Conservation (phyloP, 1,139 yeast genomes). For the Wickerhamomyces sp. region DNA sequence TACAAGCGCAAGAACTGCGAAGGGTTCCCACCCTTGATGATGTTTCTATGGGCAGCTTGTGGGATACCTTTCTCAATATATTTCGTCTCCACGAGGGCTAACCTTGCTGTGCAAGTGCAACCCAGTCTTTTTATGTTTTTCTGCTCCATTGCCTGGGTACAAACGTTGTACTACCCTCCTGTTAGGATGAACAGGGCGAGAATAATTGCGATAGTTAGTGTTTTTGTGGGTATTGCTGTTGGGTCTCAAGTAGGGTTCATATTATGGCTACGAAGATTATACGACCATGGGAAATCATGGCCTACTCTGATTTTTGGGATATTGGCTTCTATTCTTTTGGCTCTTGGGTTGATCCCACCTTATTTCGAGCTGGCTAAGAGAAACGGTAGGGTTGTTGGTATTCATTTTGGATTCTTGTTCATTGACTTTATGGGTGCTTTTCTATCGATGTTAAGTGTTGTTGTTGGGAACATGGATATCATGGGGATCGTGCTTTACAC, state of each 20-base stretch:
- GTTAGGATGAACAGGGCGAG: conserved; percentile 34
- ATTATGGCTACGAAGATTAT: conserved; percentile 62
- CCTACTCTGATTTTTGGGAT: conserved; percentile 78
- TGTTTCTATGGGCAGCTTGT: conserved; percentile 78
- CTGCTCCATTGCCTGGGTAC: conserved; percentile 65
- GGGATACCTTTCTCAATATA: conserved; percentile 84
- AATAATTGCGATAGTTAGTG: conserved; percentile 33
- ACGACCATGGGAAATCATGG: conserved; percentile 51
- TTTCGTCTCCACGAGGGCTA: conserved; percentile 66
- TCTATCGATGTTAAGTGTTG: conserved; percentile 62
- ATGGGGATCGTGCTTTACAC: conserved; percentile 76
- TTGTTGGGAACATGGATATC: conserved; percentile 57
- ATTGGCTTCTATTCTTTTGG: conserved; percentile 70
- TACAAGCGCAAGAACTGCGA: conserved; percentile 72
- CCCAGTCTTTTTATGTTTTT: conserved; percentile 81
- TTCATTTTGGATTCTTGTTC: conserved; percentile 74
- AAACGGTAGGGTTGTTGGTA: conserved; percentile 80
- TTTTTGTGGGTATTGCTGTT: conserved; percentile 42
- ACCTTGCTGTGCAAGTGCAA: conserved; percentile 76
- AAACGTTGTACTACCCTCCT: conserved; percentile 81
- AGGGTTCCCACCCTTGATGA: conserved; percentile 81
- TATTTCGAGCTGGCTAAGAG: conserved; percentile 80
- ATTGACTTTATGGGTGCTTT: conserved; percentile 82
- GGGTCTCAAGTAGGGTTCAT: conserved; percentile 71
- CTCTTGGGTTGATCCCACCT: conserved; percentile 81